phyloP scores from a whole-genome alignment of 192 early-diverging fungal genomes.

The Backusella macrospora region DNA sequence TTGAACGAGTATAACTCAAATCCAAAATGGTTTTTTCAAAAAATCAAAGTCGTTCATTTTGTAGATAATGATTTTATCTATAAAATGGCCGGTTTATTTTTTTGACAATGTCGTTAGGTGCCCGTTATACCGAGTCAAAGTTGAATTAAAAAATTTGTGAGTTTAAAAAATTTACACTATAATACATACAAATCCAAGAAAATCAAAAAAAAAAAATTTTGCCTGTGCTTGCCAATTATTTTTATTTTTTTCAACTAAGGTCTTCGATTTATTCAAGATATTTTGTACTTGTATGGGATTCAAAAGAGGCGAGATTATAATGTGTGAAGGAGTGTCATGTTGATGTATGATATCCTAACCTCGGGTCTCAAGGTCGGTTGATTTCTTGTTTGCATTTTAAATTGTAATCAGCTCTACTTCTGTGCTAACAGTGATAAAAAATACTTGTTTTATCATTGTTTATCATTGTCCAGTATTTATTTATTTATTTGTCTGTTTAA shows the following conservation, averaged over 20 bases:
- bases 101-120: too few species aligned
- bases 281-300: constrained; percentile 6
- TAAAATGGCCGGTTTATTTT: too few species aligned
- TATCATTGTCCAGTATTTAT: neutral
- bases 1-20: too few species aligned
- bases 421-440: neutral
- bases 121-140: too few species aligned
- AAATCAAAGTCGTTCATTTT: too few species aligned
- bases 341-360: constrained; percentile 20
- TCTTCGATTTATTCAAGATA: neutral
- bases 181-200: neutral
- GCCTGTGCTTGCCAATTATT: constrained; percentile 18
- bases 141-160: too few species aligned
- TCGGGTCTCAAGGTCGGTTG: constrained; percentile 1
- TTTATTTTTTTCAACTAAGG: neutral
- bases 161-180: too few species aligned
- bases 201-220: neutral
- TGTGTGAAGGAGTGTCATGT: constrained; percentile 11
- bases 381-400: constrained; percentile 9
- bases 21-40: too few species aligned
- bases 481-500: neutral
- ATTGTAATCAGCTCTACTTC: constrained; percentile 10
- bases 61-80: too few species aligned
- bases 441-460: neutral
- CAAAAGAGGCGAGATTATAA: neutral